Percentiles rank a stretch among this genome's conserved stretches.
These are phyloP conservation scores for Chiua virens DNA, from an alignment of 768 basidiomycete species.

Conservation along the genomic window DNA sequence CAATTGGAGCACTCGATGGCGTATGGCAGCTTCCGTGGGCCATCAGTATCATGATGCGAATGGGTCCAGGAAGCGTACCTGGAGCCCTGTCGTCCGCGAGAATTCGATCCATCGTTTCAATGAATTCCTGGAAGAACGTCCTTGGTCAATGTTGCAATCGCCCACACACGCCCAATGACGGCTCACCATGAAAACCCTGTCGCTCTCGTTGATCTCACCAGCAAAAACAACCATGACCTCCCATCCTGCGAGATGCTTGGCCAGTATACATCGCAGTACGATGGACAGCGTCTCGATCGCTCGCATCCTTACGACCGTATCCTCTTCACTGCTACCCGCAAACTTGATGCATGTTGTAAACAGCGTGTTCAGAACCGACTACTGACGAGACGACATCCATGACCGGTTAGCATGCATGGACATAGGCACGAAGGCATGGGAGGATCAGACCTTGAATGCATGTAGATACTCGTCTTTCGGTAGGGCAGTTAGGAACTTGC, in stretches of 20 bases:
- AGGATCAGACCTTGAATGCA: conserved; percentile 46
- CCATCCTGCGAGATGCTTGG: conserved; percentile 65
- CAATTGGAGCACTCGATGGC: conserved; percentile 57
- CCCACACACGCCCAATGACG: background rate
- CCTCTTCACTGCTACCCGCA: conserved; percentile 33
- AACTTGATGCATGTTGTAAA: conserved; percentile 48
- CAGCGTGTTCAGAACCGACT: conserved; percentile 49
- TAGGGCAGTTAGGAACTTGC: conserved; percentile 38
- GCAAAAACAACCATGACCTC: conserved; percentile 72
- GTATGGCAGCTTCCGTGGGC: conserved; percentile 39
- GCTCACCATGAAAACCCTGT: conserved; percentile 54
- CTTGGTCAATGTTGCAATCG: background rate
- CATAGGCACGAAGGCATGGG: background rate
- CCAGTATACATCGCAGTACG: conserved; percentile 46
- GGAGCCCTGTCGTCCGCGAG: conserved; percentile 47
- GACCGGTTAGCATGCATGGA: conserved; percentile 8
- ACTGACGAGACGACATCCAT: conserved; percentile 32
- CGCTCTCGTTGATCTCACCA: conserved; percentile 57
- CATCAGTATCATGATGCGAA: background rate
- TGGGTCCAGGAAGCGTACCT: conserved; percentile 12
- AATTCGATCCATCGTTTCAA: conserved; percentile 45
- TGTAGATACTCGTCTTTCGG: conserved; percentile 52
- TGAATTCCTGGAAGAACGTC: conserved; percentile 45
- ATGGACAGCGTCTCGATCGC: conserved; percentile 54
- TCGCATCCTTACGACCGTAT: conserved; percentile 26